A percentile compares a stretch with the other conserved stretches of the same genome.
Evolutionary conservation across 2,329 filamentous ascomycete genomes (phyloP).

Genomic region (Myriosclerotinia scirpicola): DNA sequence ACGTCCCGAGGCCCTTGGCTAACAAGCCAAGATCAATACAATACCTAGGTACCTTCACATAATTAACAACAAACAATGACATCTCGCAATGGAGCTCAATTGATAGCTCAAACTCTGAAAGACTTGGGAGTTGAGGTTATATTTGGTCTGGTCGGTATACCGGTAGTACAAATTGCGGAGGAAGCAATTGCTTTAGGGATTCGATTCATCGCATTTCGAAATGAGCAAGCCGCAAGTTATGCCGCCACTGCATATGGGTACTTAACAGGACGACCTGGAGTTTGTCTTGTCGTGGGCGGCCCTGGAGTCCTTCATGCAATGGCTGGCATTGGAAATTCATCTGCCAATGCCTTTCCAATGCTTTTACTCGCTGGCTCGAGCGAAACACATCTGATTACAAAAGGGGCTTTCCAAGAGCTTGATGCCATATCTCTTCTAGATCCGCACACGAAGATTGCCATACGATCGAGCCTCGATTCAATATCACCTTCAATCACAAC

Average conservation of each 20-base stretch:
- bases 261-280: constrained; percentile 54
- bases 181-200: constrained; percentile 57
- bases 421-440: constrained; percentile 54
- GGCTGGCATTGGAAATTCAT: constrained; percentile 54
- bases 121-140: constrained; percentile 38
- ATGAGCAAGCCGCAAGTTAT: constrained; percentile 59
- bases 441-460: constrained; percentile 53
- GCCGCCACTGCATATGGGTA: constrained; percentile 59
- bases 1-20: neutral
- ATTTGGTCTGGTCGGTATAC: constrained; percentile 38
- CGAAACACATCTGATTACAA: constrained; percentile 52
- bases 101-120: constrained; percentile 36
- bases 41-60: constrained; percentile 7
- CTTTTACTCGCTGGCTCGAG: constrained; percentile 55
- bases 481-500: constrained; percentile 50
- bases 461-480: constrained; percentile 48
- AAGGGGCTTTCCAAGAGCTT: constrained; percentile 58
- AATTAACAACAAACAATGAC: constrained; percentile 3
- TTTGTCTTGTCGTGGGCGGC: constrained; percentile 59
- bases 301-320: constrained; percentile 59
- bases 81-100: constrained; percentile 30
- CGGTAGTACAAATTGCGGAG: constrained; percentile 56
- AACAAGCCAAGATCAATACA: neutral
- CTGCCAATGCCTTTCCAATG: constrained; percentile 55
- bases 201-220: constrained; percentile 57